phyloP scores from a whole-genome alignment of 192 early-diverging fungal species.

The Backusella psychrophila region DNA sequence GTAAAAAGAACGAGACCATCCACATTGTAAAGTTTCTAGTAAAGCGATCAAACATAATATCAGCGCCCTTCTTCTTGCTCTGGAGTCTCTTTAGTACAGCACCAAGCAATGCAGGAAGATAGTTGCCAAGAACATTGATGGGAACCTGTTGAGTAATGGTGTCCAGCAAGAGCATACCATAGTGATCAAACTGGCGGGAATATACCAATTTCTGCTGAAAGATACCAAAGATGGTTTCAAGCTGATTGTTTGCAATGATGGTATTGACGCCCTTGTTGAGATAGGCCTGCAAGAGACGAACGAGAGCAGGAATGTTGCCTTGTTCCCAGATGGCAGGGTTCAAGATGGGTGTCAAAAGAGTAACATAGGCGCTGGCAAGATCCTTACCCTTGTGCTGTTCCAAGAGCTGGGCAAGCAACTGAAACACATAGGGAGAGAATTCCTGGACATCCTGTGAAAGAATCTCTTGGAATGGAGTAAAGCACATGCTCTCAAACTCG shows the following conservation, averaged over 20 bases:
- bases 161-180: slow-evolving; percentile 80
- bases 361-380: slow-evolving; percentile 72
- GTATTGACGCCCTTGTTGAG: slow-evolving; percentile 68
- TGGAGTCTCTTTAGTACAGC: slow-evolving; percentile 47
- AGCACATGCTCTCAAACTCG: slow-evolving; percentile 85
- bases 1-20: slow-evolving; percentile 58
- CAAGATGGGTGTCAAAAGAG: slow-evolving; percentile 74
- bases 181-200: slow-evolving; percentile 81
- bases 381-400: slow-evolving; percentile 62
- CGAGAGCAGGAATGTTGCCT: slow-evolving; percentile 95
- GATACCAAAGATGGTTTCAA: slow-evolving; percentile 88
- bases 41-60: slow-evolving; percentile 49
- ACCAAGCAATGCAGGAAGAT: slow-evolving; percentile 46
- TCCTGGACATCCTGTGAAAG: slow-evolving; percentile 83
- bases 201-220: slow-evolving; percentile 85
- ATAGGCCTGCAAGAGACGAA: slow-evolving; percentile 85
- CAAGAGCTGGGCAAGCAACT: slow-evolving; percentile 88
- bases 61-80: slow-evolving; percentile 41
- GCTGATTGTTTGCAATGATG: slow-evolving; percentile 66
- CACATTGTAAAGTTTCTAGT: slow-evolving; percentile 67
- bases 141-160: slow-evolving; percentile 78
- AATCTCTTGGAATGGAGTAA: slow-evolving; percentile 88
- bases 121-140: slow-evolving; percentile 43
- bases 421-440: slow-evolving; percentile 97
- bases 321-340: slow-evolving; percentile 88